Conservation (phyloP, 1,139 yeast genomes). For the Saccharomycopsis crataegensis region DNA sequence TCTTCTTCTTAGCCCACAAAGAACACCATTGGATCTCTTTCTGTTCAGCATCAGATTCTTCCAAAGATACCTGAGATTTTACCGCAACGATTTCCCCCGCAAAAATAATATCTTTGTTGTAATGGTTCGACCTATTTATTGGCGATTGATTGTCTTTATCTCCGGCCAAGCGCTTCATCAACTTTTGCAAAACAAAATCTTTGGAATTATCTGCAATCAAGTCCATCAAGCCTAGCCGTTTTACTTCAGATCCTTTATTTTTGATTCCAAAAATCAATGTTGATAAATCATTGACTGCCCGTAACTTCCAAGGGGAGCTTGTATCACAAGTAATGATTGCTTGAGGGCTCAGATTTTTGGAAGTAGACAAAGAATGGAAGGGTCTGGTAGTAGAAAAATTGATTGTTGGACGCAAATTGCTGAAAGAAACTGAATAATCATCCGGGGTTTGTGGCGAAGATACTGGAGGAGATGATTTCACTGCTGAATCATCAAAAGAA, state of each 20-base stretch:
- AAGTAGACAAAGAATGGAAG: constrained; percentile 55
- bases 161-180: constrained; percentile 28
- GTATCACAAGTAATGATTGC: constrained; percentile 78
- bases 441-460: background rate
- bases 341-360: constrained; percentile 63
- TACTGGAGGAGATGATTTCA: background rate
- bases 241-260: constrained; percentile 43
- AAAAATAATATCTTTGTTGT: constrained; percentile 37
- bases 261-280: constrained; percentile 82
- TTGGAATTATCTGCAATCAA: constrained; percentile 70
- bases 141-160: background rate
- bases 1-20: constrained; percentile 78
- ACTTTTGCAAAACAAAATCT: constrained; percentile 52
- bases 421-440: background rate
- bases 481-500: constrained; percentile 16
- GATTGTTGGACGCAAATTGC: background rate
- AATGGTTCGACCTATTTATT: constrained; percentile 13
- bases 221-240: constrained; percentile 61
- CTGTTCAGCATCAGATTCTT: constrained; percentile 27
- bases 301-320: constrained; percentile 71
- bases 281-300: constrained; percentile 85
- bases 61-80: constrained; percentile 32
- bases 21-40: constrained; percentile 67
- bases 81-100: constrained; percentile 52
- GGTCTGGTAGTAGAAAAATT: constrained; percentile 33